Conservation (phyloP, 495 filamentous ascomycete genomes). For the Cercophora sp. region DNA sequence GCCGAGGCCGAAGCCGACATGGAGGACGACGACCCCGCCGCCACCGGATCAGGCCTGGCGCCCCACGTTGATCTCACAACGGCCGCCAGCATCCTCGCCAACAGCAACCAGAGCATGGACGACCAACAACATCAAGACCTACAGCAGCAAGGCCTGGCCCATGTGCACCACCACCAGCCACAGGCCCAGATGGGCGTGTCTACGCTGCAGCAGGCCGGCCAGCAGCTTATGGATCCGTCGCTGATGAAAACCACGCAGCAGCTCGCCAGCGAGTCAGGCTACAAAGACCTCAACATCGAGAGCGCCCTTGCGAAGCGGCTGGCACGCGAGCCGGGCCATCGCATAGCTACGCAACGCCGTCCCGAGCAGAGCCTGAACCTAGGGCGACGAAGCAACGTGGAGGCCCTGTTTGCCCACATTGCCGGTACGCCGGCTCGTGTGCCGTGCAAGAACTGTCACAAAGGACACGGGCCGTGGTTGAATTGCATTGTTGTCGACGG, state of each 20-base stretch:
- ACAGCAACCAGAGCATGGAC: slow-evolving; percentile 23
- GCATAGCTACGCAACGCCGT: slow-evolving; percentile 42
- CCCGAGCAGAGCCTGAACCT: slow-evolving; percentile 44
- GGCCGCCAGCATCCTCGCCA: slow-evolving; percentile 29
- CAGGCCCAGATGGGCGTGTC: slow-evolving; percentile 20
- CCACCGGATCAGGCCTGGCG: slow-evolving; percentile 18
- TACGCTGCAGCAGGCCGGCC: slow-evolving; percentile 27
- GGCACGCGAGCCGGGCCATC: slow-evolving; percentile 40
- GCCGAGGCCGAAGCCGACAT: slow-evolving; percentile 30
- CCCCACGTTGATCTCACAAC: slow-evolving; percentile 28
- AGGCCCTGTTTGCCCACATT: slow-evolving; percentile 48
- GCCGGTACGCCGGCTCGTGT: slow-evolving; percentile 38
- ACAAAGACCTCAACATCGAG: slow-evolving; percentile 38
- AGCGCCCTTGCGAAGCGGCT: slow-evolving; percentile 46
- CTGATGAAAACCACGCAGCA: slow-evolving; percentile 37
- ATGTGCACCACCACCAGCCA: slow-evolving; percentile 18
- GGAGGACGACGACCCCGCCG: slow-evolving; percentile 24
- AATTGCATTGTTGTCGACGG: slow-evolving; percentile 45
- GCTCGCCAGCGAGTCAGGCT: slow-evolving; percentile 39
- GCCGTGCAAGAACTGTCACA: slow-evolving; percentile 51
- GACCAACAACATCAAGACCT: slow-evolving; percentile 18
- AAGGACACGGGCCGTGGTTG: slow-evolving; percentile 48
- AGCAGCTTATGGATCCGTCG: slow-evolving; percentile 27
- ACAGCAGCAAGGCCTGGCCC: slow-evolving; percentile 8
- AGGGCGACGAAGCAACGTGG: slow-evolving; percentile 45